Evolutionary conservation across 441 rosid species (phyloP).

Genomic region (Melastoma candidum): DNA sequence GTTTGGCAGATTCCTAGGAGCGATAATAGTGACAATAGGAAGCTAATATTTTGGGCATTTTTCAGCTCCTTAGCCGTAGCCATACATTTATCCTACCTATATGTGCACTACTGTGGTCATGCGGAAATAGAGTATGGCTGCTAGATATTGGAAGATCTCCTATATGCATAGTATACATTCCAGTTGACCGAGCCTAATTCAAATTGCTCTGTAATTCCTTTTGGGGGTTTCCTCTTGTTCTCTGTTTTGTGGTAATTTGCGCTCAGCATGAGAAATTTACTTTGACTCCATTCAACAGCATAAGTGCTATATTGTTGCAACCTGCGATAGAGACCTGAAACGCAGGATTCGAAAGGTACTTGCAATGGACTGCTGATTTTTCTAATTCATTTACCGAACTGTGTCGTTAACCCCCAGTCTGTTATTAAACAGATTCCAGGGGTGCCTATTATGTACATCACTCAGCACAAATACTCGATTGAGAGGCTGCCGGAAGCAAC

Average conservation of each 20-base stretch:
- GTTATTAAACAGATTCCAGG: constrained; percentile 57
- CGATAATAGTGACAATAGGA: no score
- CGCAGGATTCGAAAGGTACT: constrained; percentile 88
- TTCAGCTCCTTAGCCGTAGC: no score
- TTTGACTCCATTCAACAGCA: constrained; percentile 37
- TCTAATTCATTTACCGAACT: constrained; percentile 6
- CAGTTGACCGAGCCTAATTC: no score
- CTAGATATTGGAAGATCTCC: no score
- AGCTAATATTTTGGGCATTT: no score
- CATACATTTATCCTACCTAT: no score
- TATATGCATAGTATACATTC: no score
- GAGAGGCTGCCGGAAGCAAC: constrained; percentile 18
- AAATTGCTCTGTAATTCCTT: no score
- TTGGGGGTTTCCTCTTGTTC: neutral
- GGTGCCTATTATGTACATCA: constrained; percentile 77
- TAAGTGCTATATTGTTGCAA: constrained; percentile 91
- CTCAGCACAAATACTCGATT: constrained; percentile 16
- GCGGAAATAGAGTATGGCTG: no score
- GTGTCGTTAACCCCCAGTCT: neutral
- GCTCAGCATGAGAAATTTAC: neutral
- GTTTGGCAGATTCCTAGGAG: no score
- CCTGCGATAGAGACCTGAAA: constrained; percentile 94
- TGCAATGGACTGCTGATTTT: neutral
- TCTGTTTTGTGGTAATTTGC: constrained; percentile 3
- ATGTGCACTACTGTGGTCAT: no score